Evolutionary conservation across 768 basidiomycete genomes (phyloP).

Genomic region (Albatrellus ellisii): DNA sequence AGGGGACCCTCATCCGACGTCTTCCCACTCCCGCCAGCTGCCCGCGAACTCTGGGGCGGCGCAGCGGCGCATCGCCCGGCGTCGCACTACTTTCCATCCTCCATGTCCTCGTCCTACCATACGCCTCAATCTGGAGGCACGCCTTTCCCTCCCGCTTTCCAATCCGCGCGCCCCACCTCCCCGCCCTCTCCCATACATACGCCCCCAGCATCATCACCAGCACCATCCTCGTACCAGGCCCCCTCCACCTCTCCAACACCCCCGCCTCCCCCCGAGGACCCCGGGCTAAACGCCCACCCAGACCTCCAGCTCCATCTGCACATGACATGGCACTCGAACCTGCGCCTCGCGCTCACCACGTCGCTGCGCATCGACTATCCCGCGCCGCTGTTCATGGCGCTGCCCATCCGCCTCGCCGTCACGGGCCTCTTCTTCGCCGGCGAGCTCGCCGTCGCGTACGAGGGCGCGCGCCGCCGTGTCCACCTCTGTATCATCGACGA

Average conservation of each 20-base stretch:
- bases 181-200: neutral
- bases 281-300: slow-evolving; percentile 25
- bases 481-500: slow-evolving; percentile 88
- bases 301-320: slow-evolving; percentile 86
- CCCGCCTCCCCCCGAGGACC: slow-evolving; percentile 8
- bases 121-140: slow-evolving; percentile 14
- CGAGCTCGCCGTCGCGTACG: slow-evolving; percentile 85
- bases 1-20: slow-evolving; percentile 43
- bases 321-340: slow-evolving; percentile 76
- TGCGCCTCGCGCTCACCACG: slow-evolving; percentile 81
- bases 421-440: slow-evolving; percentile 80
- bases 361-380: slow-evolving; percentile 96
- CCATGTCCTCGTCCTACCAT: slow-evolving; percentile 2
- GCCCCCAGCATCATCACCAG: neutral
- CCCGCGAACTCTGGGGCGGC: slow-evolving; percentile 23
- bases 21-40: slow-evolving; percentile 39
- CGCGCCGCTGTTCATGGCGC: slow-evolving; percentile 89
- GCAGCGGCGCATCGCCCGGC: neutral
- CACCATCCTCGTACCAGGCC: neutral
- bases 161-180: slow-evolving; percentile 3
- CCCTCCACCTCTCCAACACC: slow-evolving; percentile 4
- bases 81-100: neutral
- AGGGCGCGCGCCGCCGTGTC: slow-evolving; percentile 66
- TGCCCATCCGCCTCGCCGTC: slow-evolving; percentile 90
- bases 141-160: too few relatives aligned